These are phyloP conservation scores for Solanum sejunctum DNA, from an alignment of 257 asterid genomes.

Conservation along the genomic window DNA sequence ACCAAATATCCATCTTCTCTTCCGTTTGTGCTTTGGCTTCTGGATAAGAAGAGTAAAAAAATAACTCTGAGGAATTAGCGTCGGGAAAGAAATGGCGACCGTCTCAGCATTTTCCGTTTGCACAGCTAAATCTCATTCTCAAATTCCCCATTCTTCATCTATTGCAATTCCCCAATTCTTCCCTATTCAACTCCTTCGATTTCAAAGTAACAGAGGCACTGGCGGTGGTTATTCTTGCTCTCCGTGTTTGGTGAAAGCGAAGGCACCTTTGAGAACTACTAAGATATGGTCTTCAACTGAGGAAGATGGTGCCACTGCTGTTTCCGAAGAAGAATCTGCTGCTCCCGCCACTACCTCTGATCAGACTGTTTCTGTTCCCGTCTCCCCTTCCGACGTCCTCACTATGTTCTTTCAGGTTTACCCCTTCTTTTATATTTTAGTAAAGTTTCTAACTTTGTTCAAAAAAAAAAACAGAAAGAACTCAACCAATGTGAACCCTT, in stretches of 20 bases:
- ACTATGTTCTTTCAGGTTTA: slow-evolving; percentile 71
- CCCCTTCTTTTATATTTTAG: background rate
- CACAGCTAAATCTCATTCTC: slow-evolving; percentile 5
- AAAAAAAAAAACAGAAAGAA: background rate
- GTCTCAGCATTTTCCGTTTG: slow-evolving; percentile 27
- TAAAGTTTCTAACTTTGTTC: background rate
- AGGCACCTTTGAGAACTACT: slow-evolving; percentile 8
- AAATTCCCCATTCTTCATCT: slow-evolving; percentile 2
- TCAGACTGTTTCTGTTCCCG: slow-evolving; percentile 68
- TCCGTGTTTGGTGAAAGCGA: slow-evolving; percentile 5
- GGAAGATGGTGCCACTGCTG: slow-evolving; percentile 20
- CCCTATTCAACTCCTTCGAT: slow-evolving; percentile 10
- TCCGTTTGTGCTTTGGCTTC: background rate
- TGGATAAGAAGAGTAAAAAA: background rate
- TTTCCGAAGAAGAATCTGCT: slow-evolving; percentile 12
- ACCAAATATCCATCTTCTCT: background rate
- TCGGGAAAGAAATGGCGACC: slow-evolving; percentile 25
- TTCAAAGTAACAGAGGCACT: slow-evolving; percentile 3
- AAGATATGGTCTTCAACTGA: slow-evolving; percentile 31
- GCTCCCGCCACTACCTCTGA: slow-evolving; percentile 22
- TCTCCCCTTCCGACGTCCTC: slow-evolving; percentile 79
- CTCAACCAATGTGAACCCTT: background rate
- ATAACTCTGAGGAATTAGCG: background rate
- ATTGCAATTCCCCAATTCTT: background rate
- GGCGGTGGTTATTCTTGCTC: slow-evolving; percentile 5